Conservation (phyloP, 78 protist genomes). For the Cavenderia fasciculata region DNA sequence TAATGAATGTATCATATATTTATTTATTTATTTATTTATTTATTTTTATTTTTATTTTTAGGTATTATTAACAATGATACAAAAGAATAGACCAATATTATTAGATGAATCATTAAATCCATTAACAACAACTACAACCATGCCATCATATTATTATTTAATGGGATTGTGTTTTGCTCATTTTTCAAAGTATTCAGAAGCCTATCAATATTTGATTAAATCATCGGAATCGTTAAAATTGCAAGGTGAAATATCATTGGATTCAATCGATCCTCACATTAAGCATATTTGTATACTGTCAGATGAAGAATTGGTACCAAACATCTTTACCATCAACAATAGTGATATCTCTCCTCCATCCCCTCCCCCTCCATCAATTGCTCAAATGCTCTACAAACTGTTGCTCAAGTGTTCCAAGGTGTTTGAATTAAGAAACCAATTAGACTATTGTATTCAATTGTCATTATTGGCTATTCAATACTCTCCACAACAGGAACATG, state of each 20-base stretch:
- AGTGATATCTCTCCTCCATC: too few relatives aligned
- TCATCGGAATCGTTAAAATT: neutral
- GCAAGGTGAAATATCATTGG: too few relatives aligned
- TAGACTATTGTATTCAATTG: slow-evolving; percentile 33
- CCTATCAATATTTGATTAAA: slow-evolving; percentile 22
- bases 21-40: neutral
- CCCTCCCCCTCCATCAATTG: too few relatives aligned
- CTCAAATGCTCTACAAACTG: neutral
- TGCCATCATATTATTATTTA: slow-evolving; percentile 29
- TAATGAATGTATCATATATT: too few relatives aligned
- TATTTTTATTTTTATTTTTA: neutral
- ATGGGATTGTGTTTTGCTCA: slow-evolving; percentile 54
- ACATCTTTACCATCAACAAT: slow-evolving; percentile 19
- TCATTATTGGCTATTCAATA: slow-evolving; percentile 13
- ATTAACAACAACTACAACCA: too few relatives aligned
- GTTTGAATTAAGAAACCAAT: slow-evolving; percentile 36
- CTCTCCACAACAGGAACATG: too few relatives aligned
- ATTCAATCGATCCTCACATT: neutral
- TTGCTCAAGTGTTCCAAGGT: slow-evolving; percentile 35
- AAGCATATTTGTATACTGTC: slow-evolving; percentile 3
- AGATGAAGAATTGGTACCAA: slow-evolving; percentile 20
- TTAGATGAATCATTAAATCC: too few relatives aligned
- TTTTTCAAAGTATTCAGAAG: slow-evolving; percentile 20
- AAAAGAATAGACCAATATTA: too few relatives aligned
- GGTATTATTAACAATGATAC: slow-evolving; percentile 1